Base-by-base conservation (phyloP, 2,329 filamentous ascomycete species). In the Davidsoniella virescens region DNA sequence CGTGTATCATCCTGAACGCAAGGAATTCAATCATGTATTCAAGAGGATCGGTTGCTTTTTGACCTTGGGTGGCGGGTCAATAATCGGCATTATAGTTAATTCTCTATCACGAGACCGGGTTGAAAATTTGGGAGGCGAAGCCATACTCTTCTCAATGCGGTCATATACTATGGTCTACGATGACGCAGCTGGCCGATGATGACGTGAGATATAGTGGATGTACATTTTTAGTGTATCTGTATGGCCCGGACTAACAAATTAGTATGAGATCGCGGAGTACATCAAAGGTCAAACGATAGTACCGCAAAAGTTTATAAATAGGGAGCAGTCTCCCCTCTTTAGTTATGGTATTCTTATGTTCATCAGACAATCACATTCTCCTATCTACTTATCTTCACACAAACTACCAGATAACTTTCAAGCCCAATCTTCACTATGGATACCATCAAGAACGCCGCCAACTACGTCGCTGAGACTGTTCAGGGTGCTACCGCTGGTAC, bases 391-490 rank as follows among this genome's bases (percentile, higher is more conserved):
- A 56, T 40, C 23, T 47, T 57, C 44, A 59, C 54, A 44, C 49
- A 57, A 49, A 51, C 55, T 54, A 58, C 39, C 54, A 56, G 53
- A 55, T 54, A 23, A 23, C 20, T 23, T 23, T 5, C 20, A 23
- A 23, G 1, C 20, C 20, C 20, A 23, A 23, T 23, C 52, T 55
- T 60, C 61, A 66, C 56, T 65, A 75, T 75, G 72, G 72, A 75
- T 57, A 63, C 68, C 57, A 56, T 67, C 58, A 72, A 72, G 70
- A 76, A 81, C 67, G 73, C 71, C 62, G 73, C 66, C 68, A 82
- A 81, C 75, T 82, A 82, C 74, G 76, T 82, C 67, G 66, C 75
- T 57, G 80, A 84, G 73, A 68, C 69, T 58, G 63, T 81, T 61
- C 73, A 81, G 70, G 71, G 76, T 59, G 68, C 69, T 47, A 61